Evolutionary conservation across 495 filamentous ascomycete species (phyloP), one percentile per base, ranked within the genome.

Genomic region (Xylaria scruposa): DNA sequence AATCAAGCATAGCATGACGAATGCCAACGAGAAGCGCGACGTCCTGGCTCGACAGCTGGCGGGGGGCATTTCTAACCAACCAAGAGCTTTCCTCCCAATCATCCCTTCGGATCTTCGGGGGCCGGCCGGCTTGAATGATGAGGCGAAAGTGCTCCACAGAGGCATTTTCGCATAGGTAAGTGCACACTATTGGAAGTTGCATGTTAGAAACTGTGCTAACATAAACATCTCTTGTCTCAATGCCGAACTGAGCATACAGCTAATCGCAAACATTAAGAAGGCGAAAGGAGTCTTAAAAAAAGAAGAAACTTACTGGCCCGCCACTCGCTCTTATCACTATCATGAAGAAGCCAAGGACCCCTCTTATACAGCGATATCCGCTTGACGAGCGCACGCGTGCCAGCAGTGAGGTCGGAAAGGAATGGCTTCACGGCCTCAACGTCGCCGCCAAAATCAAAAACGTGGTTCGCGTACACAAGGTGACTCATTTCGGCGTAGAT

Each of bases 391-490:
- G 72, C 66, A 59, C 84, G 83, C 29, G 83, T 80, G 15, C 61
- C 64, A 31, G 78, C 77, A n/a, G 84, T 85, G 21, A 88, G 81
- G 75, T 89, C 88, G 17, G 77, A 79, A 67, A 89, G 81, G 77
- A 90, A 89, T 9, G 87, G 85, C n/a, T 83, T 78, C 15, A 87
- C 80, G 51, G 87, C 83, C 74, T 88, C 88, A 73, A 89, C 77
- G 74, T 87, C 78, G 67, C 78, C 78, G 36, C 81, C 83, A 76
- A 90, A 89, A 71, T 83, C 81, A 76, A 90, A 88, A 3, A 77
- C 79, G 72, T 87, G 84, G n/a, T 73, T 71, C 17, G 77, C 77
- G 75, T 90, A 90, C 33, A 90, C 78, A 0, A 86, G n/a, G 29
- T 81, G 75, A 31, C 82, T 74, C 21, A 83, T 82, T 76, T 90